These are phyloP conservation scores for Trichoderma sp. DNA, from an alignment of 2,329 filamentous ascomycete species.

Conservation along the genomic window DNA sequence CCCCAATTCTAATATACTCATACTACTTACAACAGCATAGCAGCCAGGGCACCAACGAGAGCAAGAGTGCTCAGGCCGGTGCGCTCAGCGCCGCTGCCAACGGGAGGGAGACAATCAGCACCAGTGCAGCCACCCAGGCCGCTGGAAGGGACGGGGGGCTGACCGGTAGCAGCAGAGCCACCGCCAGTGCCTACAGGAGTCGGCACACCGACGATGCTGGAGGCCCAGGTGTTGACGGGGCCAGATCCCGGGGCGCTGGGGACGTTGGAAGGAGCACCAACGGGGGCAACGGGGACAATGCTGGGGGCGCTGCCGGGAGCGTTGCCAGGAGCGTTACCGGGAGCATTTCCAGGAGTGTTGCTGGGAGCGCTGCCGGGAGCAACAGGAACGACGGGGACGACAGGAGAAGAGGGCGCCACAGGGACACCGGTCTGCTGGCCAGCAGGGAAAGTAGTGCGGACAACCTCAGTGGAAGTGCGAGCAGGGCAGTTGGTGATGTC, in stretches of 20 bases:
- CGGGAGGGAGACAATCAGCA: conserved; percentile 17
- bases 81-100: conserved; percentile 29
- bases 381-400: not conserved
- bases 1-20: not conserved
- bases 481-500: conserved; percentile 18
- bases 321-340: not conserved
- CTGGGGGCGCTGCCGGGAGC: not conserved
- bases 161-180: conserved; percentile 5
- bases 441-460: conserved; percentile 29
- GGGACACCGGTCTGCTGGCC: conserved; percentile 22
- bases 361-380: not conserved
- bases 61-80: conserved; percentile 29
- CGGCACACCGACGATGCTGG: not conserved
- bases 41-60: conserved; percentile 28
- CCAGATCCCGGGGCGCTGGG: not conserved
- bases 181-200: conserved; percentile 2
- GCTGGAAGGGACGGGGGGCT: not conserved
- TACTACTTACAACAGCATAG: conserved; percentile 24
- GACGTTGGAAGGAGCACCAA: not conserved
- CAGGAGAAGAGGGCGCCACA: not conserved
- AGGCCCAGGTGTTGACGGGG: not conserved
- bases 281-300: not conserved
- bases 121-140: conserved; percentile 25
- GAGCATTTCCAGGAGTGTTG: not conserved
- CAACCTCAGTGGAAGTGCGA: conserved; percentile 27